These are phyloP conservation scores for Blastocystis sp. DNA, from an alignment of 352 stramenopile species.

Conservation along the genomic window DNA sequence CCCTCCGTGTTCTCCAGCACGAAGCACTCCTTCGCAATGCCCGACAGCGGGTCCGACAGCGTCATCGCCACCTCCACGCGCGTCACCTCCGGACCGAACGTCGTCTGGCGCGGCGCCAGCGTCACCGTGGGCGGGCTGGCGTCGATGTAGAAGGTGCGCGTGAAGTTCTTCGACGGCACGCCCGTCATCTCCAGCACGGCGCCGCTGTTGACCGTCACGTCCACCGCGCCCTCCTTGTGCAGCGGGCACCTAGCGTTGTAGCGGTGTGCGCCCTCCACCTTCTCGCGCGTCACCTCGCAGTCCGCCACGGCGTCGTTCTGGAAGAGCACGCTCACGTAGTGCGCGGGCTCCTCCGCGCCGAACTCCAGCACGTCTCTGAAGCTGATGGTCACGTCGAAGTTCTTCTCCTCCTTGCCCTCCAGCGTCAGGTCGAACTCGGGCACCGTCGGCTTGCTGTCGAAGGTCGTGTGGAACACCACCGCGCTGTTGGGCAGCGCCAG, in stretches of 20 bases:
- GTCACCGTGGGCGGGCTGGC: conserved; percentile 3
- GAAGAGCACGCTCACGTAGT: conserved; percentile 16
- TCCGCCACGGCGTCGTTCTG: not conserved
- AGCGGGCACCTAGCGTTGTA: conserved; percentile 36
- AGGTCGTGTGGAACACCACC: conserved; percentile 2
- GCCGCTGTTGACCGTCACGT: not conserved
- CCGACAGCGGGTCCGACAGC: not conserved
- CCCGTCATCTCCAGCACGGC: conserved; percentile 39
- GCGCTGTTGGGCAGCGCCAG: conserved; percentile 17
- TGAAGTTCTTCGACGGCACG: conserved; percentile 7
- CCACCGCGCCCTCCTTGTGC: conserved; percentile 5
- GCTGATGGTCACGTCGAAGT: conserved; percentile 11
- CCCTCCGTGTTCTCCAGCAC: not conserved
- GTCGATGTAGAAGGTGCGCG: not conserved
- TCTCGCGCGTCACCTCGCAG: too few species aligned
- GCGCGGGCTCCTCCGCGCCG: not conserved
- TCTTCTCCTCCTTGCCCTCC: not conserved
- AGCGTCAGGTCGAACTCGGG: conserved; percentile 11
- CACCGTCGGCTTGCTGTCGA: conserved; percentile 46
- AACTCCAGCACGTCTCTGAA: conserved; percentile 21
- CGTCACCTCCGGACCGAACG: conserved; percentile 21
- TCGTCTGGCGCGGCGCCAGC: not conserved
- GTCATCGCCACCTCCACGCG: conserved; percentile 3
- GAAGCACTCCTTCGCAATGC: not conserved
- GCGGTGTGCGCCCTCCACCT: not conserved